Base-by-base conservation (phyloP, 768 basidiomycete genomes). In the Tricholoma bakamatsutake region DNA sequence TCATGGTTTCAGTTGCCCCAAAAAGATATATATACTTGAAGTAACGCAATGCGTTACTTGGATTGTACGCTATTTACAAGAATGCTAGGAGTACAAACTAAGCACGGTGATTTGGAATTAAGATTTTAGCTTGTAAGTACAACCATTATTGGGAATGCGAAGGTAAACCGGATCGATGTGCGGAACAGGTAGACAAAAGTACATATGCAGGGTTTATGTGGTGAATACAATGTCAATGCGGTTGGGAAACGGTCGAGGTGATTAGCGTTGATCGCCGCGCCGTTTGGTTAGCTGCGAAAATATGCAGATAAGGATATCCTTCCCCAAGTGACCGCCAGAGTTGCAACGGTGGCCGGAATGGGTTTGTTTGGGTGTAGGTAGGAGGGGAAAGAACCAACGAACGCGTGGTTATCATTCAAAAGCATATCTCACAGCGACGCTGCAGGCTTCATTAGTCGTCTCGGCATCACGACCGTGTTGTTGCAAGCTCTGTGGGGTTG, bases 341-440 rank as follows among this genome's bases (percentile, higher is more conserved):
- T 47, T 52, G 55, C 45, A 42, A 57, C 58, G 57, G 51, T 37
- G 24, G n/a, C n/a, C 27, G 30, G 13, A 45, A 51, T 31, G 46
- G 27, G 34, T 27, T 37, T 40, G 45, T 30, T 47, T 49, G 35
- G 35, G 47, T 46, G 54, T 47, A 21, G 52, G 52, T 28, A 15
- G 53, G 50, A 37, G 50, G 51, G 2, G 42, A 18, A 33, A 40
- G 39, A 47, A 57, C 24, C 27, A 37, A 37, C 28, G 53, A 51
- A 52, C 40, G 21, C 40, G 21, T 11, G 34, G 35, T 53, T 54
- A 18, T 59, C 56, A 64, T 67, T 90, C 88, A 56, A 90, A 81
- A 21, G 81, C 80, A 68, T 90, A 90, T 59, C 84, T 82, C 64
- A 89, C 88, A 10, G 88, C 88, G 51, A 78, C 78, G 56, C 78